Evolutionary conservation across 1,139 yeast species (phyloP), one percentile per base, ranked within the genome.

Genomic region (Hansenula sp.): DNA sequence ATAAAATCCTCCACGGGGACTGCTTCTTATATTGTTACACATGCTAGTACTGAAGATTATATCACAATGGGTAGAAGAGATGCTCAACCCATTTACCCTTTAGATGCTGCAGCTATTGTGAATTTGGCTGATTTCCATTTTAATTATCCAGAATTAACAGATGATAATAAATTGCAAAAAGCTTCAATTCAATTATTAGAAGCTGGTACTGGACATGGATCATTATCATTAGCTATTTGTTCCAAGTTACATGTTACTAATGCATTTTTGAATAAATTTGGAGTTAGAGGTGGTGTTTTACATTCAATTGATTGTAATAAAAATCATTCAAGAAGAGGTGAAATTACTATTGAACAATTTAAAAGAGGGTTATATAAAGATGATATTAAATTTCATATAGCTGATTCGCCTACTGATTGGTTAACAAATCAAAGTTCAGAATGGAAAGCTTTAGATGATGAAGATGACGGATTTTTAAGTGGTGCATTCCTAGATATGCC

Each of bases 161-260:
- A 41, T 3, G 53, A 53, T 12, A 55, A 42, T 16, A 22, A 40
- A 24, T 17, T 52, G 11, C 37, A 36, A 5, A 38, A 42, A 1
- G 44, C 60, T 2, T 68, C 68, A 2, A 39, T 60, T 8, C 75
- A 71, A 41, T 64, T 63, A 41, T 51, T 72, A 24, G 78, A 72
- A 46, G 75, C 76, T 1, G 78, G 77, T 4, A 72, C 77, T 1
- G 77, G 77, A 3, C 77, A 71, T 52, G 78, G 77, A 0, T 70
- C 77, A 2, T 50, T 73, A 41, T 61, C 73, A 2, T 43, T 73
- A 36, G 69, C 71, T 4, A 68, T 72, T n/a, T 61, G 67, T 20
- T 62, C 59, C 19, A 59, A 58, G 12, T 49, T 72, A 2, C 77
- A 72, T 46, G 59, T 70, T 22, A 72, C 71, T 1, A 71, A 71